A percentile compares a stretch with the other conserved stretches of the same genome.
Conservation (phyloP, 192 early-diverging fungal genomes). For the Phycomyces nitens region DNA sequence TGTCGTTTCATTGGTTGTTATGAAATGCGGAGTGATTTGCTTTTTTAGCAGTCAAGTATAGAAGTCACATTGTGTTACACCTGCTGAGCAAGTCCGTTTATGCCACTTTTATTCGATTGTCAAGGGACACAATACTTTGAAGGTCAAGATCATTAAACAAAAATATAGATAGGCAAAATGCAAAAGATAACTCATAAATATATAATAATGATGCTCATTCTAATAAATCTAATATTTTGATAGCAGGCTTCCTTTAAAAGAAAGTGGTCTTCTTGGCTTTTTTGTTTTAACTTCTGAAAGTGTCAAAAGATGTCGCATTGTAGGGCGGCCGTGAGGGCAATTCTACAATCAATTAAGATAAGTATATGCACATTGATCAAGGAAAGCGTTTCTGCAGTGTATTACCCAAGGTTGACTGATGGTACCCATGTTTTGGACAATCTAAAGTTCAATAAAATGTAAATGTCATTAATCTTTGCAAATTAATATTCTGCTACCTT, state of each 20-base stretch:
- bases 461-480: not conserved
- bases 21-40: too few species aligned
- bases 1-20: too few species aligned
- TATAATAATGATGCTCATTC: too few species aligned
- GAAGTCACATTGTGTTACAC: too few species aligned
- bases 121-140: too few species aligned
- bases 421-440: slow-evolving; percentile 76
- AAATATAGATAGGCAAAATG: too few species aligned
- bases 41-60: too few species aligned
- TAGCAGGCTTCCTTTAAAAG: not conserved
- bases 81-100: too few species aligned
- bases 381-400: not conserved
- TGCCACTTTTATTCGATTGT: too few species aligned
- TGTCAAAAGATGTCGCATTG: slow-evolving; percentile 78
- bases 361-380: not conserved
- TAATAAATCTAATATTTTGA: too few species aligned
- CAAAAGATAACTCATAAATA: too few species aligned
- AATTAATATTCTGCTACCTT: slow-evolving; percentile 37
- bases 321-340: slow-evolving; percentile 93
- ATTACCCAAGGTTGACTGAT: slow-evolving; percentile 92
- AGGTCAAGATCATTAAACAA: too few species aligned
- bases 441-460: slow-evolving; percentile 35
- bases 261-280: not conserved
- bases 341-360: slow-evolving; percentile 49
- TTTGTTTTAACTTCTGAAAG: not conserved